Percentiles rank a stretch among this genome's conserved stretches.
Evolutionary conservation across 2,329 filamentous ascomycete species (phyloP).

Genomic region (Epichloe typhina): DNA sequence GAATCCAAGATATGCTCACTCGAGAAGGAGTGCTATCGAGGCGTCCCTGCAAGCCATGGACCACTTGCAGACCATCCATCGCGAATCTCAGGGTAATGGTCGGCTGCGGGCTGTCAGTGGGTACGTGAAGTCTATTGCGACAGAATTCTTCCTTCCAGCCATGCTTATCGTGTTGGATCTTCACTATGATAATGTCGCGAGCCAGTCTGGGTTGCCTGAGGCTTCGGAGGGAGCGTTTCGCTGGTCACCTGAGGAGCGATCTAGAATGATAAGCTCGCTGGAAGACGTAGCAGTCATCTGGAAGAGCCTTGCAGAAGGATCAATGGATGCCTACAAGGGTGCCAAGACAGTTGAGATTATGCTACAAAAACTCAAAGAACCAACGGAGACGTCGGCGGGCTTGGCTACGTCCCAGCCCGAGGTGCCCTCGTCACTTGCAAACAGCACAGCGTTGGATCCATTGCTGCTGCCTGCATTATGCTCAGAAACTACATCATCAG

Average conservation of each 20-base stretch:
- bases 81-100: slow-evolving; percentile 60
- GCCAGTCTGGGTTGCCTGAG: slow-evolving; percentile 24
- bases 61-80: slow-evolving; percentile 62
- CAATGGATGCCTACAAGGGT: slow-evolving; percentile 85
- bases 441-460: slow-evolving; percentile 24
- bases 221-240: slow-evolving; percentile 34
- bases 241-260: slow-evolving; percentile 47
- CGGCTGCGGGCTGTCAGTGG: slow-evolving; percentile 61
- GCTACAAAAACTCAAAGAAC: slow-evolving; percentile 55
- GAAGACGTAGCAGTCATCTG: slow-evolving; percentile 67
- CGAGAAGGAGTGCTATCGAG: slow-evolving; percentile 71
- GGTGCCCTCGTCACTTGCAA: slow-evolving; percentile 17
- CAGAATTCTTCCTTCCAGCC: slow-evolving; percentile 74
- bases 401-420: slow-evolving; percentile 9
- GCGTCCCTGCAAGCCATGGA: slow-evolving; percentile 70
- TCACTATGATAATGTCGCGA: slow-evolving; percentile 49
- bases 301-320: slow-evolving; percentile 62
- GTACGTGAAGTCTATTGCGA: slow-evolving; percentile 67
- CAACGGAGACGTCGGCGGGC: slow-evolving; percentile 6
- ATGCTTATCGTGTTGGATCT: slow-evolving; percentile 78
- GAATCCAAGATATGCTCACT: slow-evolving; percentile 73
- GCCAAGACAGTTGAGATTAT: slow-evolving; percentile 70
- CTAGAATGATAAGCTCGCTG: slow-evolving; percentile 64
- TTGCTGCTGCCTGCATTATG: slow-evolving; percentile 11
- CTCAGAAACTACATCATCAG: slow-evolving; percentile 12